Percentiles rank a stretch among this genome's conserved stretches.
phyloP scores from a whole-genome alignment of 768 basidiomycete genomes.

The Dictyophora rubrovolvata region DNA sequence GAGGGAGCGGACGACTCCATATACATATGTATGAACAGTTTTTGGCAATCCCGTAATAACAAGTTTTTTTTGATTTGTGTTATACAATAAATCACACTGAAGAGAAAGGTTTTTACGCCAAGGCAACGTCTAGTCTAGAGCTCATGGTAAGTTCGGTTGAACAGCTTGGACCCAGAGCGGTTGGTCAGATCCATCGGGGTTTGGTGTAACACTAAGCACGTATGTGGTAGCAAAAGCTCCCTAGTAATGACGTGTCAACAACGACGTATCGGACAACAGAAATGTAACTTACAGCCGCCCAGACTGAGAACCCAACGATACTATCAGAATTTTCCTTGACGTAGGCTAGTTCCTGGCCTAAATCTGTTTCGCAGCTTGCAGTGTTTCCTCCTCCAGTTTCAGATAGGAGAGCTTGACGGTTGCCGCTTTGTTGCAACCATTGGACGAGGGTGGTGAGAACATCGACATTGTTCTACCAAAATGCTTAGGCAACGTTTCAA shows the following conservation, averaged over 20 bases:
- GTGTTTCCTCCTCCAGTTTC: slow-evolving; percentile 38
- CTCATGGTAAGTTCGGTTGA: slow-evolving; percentile 11
- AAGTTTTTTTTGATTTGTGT: too few relatives aligned
- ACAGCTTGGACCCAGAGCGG: slow-evolving; percentile 16
- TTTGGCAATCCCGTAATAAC: too few relatives aligned
- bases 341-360: slow-evolving; percentile 34
- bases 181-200: slow-evolving; percentile 36
- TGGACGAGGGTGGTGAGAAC: slow-evolving; percentile 32
- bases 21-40: too few relatives aligned
- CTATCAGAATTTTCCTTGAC: slow-evolving; percentile 33
- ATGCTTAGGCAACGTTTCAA: neutral
- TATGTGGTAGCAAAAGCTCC: slow-evolving; percentile 43
- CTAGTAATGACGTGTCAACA: neutral
- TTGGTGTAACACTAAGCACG: slow-evolving; percentile 38
- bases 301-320: slow-evolving; percentile 42
- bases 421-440: slow-evolving; percentile 32
- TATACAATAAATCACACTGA: too few relatives aligned
- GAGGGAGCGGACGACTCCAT: too few relatives aligned
- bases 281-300: slow-evolving; percentile 27
- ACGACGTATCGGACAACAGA: neutral
- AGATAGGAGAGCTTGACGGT: slow-evolving; percentile 33
- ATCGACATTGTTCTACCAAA: slow-evolving; percentile 32
- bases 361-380: slow-evolving; percentile 25
- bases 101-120: too few relatives aligned
- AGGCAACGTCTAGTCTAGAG: too few relatives aligned